Base-by-base conservation (phyloP, 78 protist genomes). In the Dictyostelium brefeldianum region DNA sequence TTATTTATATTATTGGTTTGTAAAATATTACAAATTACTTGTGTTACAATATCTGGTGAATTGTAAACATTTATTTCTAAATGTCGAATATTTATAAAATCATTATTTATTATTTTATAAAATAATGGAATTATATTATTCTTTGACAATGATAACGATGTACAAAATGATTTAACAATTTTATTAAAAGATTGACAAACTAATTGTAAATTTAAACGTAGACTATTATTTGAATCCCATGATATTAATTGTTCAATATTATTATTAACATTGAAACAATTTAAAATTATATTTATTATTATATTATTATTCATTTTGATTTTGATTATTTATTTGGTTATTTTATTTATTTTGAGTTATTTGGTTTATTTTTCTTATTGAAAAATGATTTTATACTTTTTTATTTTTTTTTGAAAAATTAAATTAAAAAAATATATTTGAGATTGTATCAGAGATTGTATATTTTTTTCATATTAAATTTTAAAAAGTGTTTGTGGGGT, bases 101-200 rank as follows among this genome's bases (percentile, higher is more conserved):
- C 43, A 36, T 36, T 36, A 29, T 29, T 65, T 29, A 25, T 20
- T 11, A 65, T 65, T 14, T 65, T 65, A 65, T 25, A 65, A 29
- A 29, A 65, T 15, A 65, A 65, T 65, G 73, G 73, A 29, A 65
- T 65, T 29, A 65, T 65, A 29, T 65, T 65, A 29, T 46, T 65
- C 73, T 65, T 65, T 65, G 73, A 12, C 14, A 65, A 65, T 12
- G 73, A 65, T 65, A 65, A 65, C 12, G 73, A 65, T 65, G 36
- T 11, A 14, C 73, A 65, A 10, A 65, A 27, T 10, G 17, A 29
- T 29, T 41, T 65, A 14, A 65, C 5, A 29, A 11, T 29, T 29
- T 25, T 3, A 4, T 41, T 27, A 31, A 31, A 65, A 0, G 22
- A 18, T 29, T 65, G 25, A 27, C 46, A 65, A 29, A 65, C 73